Base-by-base conservation (phyloP, 2,329 filamentous ascomycete genomes). In the Phialemonium atrogriseum region DNA sequence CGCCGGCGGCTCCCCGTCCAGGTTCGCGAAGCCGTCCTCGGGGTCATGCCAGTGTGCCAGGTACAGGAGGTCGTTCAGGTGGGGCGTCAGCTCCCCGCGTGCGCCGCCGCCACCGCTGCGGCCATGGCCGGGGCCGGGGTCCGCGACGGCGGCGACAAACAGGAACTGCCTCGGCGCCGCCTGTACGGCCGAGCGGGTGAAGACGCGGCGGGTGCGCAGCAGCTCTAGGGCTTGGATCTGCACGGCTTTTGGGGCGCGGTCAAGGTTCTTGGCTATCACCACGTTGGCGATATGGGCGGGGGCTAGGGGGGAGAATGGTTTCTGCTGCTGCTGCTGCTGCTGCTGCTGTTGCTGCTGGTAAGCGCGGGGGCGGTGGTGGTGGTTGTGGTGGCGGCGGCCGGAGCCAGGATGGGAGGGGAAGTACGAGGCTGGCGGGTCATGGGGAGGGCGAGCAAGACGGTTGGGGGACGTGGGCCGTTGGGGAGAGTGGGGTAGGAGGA, bases 11-110 rank as follows among this genome's bases (percentile, higher is more conserved):
- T 57, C 59, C 21, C 84, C 79, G 37, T 93, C 83, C 1, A 89
- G 55, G 41, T 91, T 83, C 5, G 77, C 68, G 39, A 87, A 81
- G 0, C 81, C 84, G 50, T 89, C 77, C 0, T 72, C 66, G 0
- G 70, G 67, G 35, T 80, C 71, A 48, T 96, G 87, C 60, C 79
- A 84, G 54, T 96, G 88, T 1, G 84, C 89, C 36, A 96, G 78
- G 51, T 87, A 85, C 43, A 96, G 80, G 41, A 84, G 76, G 37
- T 96, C 86, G 46, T 87, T 93, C 55, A 80, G 51, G 44, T 85
- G 70, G 19, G 56, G 58, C 14, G 64, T 69, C 30, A 80, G 39
- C 6, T 37, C 36, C 7, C 36, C 36, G 32, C 41, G 41, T 17
- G 13, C 27, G n/a, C 40, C 42, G 26, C 41, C 38, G 18, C n/a